phyloP scores from a whole-genome alignment of 176 grass and related monocot species.

The Ananas comosus region DNA sequence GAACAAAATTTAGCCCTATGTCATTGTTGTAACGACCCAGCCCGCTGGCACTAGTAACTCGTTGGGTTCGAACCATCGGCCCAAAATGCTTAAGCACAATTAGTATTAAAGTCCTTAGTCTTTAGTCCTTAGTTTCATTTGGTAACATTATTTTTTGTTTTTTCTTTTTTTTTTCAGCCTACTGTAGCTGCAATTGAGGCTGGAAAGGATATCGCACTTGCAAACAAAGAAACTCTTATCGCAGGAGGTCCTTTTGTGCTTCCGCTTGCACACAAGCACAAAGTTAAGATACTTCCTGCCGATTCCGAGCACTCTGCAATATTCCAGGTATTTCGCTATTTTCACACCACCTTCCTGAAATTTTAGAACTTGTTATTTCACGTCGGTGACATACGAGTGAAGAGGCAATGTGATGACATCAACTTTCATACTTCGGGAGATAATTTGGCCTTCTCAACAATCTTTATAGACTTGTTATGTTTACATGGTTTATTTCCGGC shows the following conservation, averaged over 20 bases:
- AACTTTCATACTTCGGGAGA: no score
- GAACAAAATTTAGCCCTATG: not conserved
- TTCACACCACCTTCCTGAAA: no score
- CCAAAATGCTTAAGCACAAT: no score
- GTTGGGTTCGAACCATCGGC: no score
- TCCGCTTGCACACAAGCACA: slow-evolving; percentile 93
- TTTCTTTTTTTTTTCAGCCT: slow-evolving; percentile 37
- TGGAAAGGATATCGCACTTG: slow-evolving; percentile 91
- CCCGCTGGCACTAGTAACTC: no score
- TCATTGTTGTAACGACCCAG: no score
- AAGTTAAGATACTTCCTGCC: slow-evolving; percentile 97
- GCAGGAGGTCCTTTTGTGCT: slow-evolving; percentile 98
- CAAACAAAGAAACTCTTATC: slow-evolving; percentile 98
- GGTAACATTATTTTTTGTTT: not conserved
- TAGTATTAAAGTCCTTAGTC: no score
- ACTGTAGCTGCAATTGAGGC: slow-evolving; percentile 97
- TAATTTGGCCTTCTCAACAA: not conserved
- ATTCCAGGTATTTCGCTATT: slow-evolving; percentile 62
- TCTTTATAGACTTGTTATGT: not conserved
- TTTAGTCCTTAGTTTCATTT: not conserved
- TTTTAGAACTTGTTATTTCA: no score
- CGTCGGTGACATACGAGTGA: no score
- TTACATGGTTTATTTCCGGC: not conserved
- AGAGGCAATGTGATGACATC: no score
- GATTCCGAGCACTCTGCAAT: slow-evolving; percentile 99